Evolutionary conservation across 192 early-diverging fungal species (phyloP), one percentile per base, ranked within the genome.

Genomic region (Umbelopsis vinacea): DNA sequence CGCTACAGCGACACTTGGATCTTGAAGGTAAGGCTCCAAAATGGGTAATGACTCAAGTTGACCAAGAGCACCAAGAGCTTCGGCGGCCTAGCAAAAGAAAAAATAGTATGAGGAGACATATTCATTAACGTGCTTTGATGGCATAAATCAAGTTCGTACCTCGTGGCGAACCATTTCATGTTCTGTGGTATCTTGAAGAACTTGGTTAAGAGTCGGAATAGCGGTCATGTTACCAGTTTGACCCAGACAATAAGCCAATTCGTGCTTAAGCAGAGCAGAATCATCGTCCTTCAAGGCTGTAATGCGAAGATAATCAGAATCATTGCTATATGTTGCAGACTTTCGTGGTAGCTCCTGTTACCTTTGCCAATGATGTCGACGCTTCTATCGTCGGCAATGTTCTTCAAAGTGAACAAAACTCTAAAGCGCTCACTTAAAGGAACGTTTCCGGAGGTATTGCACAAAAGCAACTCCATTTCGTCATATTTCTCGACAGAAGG

Each of bases 111-210:
- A 37, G 66, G 19, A 50, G 50, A 52, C 55, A 50, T 37, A 57
- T 72, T n/a, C 23, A 11, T 15, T 6, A 23, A 22, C 12, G 19
- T 68, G 22, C 19, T 22, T 60, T 52, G 40, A 9, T 48, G 17
- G 45, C 2, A n/a, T 48, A 3, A n/a, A 11, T 33, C 14, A 57
- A 43, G 2, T 26, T 52, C 74, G 35, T 57, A 85, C 88, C 83
- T 99, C 97, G 78, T 99, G 97, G 6, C 97, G 88, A 55, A 98
- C 96, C 97, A 99, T 99, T 43, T 91, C 90, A 73, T 96, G 92
- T 74, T 96, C 88, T 19, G 78, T 73, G 66, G 74, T 79, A 50
- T 88, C 76, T n/a, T 81, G 85, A 71, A 99, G 83, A 11, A 96
- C 92, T 26, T 72, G 69, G 47, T 79, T 72, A 6, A 99, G 84